Conservation (phyloP, 176 grass and related monocot species). For the Secale cereale region DNA sequence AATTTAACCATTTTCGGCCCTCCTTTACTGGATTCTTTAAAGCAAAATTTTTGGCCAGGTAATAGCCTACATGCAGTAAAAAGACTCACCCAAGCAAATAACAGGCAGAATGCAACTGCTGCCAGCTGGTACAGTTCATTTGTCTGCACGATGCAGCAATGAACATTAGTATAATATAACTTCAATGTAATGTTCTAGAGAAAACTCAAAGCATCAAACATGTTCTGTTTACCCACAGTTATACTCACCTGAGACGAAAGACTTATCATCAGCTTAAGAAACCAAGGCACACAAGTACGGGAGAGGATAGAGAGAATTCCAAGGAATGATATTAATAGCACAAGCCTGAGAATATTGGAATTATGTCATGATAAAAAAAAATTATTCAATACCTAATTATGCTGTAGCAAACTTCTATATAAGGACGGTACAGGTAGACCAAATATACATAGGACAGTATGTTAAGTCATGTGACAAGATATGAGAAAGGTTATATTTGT, state of each 20-base stretch:
- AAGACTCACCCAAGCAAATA: slow-evolving; percentile 96
- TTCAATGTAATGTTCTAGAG: slow-evolving; percentile 14
- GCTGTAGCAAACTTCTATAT: slow-evolving; percentile 9
- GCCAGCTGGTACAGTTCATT: slow-evolving; percentile 98
- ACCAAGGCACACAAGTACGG: slow-evolving; percentile 88
- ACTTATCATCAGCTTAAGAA: slow-evolving; percentile 98
- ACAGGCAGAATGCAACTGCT: slow-evolving; percentile 96
- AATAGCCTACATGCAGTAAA: not conserved
- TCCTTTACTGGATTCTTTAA: not conserved
- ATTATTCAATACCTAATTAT: slow-evolving; percentile 14
- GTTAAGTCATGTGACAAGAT: not conserved
- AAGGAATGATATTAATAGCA: slow-evolving; percentile 75
- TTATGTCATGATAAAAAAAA: slow-evolving; percentile 21
- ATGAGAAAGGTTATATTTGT: slow-evolving; percentile 6
- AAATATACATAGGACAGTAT: not conserved
- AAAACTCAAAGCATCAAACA: not conserved
- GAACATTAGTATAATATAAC: slow-evolving; percentile 16
- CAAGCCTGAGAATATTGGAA: slow-evolving; percentile 58
- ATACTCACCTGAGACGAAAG: slow-evolving; percentile 88
- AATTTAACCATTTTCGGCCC: not conserved
- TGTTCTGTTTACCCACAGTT: not conserved
- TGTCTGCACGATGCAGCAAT: slow-evolving; percentile 64
- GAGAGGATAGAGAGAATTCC: slow-evolving; percentile 87
- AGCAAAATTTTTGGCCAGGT: not conserved
- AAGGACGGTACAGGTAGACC: not conserved